These are phyloP conservation scores for Beauveria bassiana DNA, from an alignment of 2,329 filamentous ascomycete genomes.

Conservation along the genomic window DNA sequence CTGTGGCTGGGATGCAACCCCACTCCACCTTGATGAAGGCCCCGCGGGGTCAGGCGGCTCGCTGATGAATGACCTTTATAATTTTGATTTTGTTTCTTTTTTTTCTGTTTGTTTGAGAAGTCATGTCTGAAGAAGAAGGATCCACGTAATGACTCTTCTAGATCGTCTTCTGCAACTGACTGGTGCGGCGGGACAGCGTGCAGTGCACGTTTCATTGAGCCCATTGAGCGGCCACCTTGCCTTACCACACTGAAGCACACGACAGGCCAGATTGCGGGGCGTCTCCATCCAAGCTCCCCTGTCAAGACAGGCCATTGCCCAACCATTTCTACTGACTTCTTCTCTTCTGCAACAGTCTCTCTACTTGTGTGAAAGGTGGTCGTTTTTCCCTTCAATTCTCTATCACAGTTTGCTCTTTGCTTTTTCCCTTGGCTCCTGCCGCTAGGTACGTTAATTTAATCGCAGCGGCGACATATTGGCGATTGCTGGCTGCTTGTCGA, in stretches of 20 bases:
- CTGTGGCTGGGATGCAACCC: neutral
- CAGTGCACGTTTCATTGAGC: neutral
- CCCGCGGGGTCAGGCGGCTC: neutral
- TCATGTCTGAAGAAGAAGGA: too few species aligned
- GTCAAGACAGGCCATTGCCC: neutral
- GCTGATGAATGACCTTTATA: neutral
- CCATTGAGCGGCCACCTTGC: constrained; percentile 3
- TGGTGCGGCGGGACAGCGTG: too few species aligned
- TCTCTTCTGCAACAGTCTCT: constrained; percentile 2
- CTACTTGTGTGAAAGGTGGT: neutral
- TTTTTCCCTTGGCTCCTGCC: neutral
- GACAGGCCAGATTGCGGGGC: constrained; percentile 8
- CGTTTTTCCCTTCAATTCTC: neutral
- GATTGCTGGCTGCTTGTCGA: neutral
- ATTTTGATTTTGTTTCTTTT: neutral
- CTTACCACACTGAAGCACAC: constrained; percentile 8
- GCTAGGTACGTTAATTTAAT: constrained; percentile 6
- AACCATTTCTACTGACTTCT: neutral
- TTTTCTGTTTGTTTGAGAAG: neutral
- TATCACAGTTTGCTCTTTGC: neutral
- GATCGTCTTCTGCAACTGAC: too few species aligned
- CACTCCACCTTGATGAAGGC: neutral
- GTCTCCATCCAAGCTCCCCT: constrained; percentile 7
- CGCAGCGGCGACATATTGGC: neutral
- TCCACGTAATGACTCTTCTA: too few species aligned